Evolutionary conservation across 768 basidiomycete genomes (phyloP), one percentile per base, ranked within the genome.

Genomic region (Gloeopeniophorella convolvens): DNA sequence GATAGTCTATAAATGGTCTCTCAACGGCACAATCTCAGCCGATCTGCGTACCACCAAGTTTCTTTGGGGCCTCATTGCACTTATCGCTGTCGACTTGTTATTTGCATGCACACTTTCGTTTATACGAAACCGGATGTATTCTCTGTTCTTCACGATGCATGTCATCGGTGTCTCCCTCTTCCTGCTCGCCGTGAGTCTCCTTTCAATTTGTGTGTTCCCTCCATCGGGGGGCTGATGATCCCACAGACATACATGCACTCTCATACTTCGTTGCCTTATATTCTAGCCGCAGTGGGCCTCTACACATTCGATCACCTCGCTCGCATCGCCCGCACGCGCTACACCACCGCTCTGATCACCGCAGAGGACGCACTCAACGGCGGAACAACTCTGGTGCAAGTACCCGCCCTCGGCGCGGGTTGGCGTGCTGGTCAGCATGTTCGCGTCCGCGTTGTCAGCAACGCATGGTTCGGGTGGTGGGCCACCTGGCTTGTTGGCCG

Each of bases 381-480:
- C 6, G 65, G 66, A 12, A 66, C 72, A 34, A 78, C 77, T 5
- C 67, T 74, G 35, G 60, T 82, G 23, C 70, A 75, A 31, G 61
- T 79, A 7, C 73, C 73, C 0, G 46, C 60, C 4, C 36, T 80
- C 36, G 71, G 68, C 41, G 65, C 68, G 0, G 80, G 80, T 16
- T 82, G 80, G 80, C 67, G 78, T 24, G 69, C 77, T 0, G 79
- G 82, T 3, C 80, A 82, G 57, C 79, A 82, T 58, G 76, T 83
- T 36, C 73, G 80, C 39, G 52, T 83, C 24, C 66, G 76, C 35
- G 65, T 76, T 0, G 64, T 77, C 1, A 68, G 63, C 18, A 68
- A 69, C 66, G 68, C 73, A 2, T 59, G 63, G 61, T 48, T 63
- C 10, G 68, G 66, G 15, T 70, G 72, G 67, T 59, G 34, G 45